Percentiles rank a stretch among this genome's conserved stretches.
These are phyloP conservation scores for Caryopteris hybrid DNA, from an alignment of 305 asterid species.

Conservation along the genomic window DNA sequence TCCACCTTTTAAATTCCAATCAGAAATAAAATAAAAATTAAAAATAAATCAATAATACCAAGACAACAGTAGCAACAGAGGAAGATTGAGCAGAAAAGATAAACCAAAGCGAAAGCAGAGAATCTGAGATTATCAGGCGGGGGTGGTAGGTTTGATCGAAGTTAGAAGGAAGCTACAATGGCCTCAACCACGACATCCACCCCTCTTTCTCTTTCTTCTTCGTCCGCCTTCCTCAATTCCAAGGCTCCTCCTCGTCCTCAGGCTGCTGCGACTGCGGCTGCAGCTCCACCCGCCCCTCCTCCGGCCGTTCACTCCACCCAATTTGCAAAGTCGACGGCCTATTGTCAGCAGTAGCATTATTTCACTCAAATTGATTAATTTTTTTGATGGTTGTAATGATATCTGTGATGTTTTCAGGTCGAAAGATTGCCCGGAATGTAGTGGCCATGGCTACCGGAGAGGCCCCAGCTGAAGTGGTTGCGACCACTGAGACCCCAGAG, in stretches of 20 bases:
- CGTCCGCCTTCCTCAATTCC: constrained; percentile 41
- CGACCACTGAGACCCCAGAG: constrained; percentile 50
- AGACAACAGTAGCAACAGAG: background rate
- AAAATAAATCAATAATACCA: background rate
- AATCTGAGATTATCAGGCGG: background rate
- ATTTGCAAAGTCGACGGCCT: constrained; percentile 38
- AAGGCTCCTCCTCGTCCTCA: constrained; percentile 44
- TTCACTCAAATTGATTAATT: background rate
- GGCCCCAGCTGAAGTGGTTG: constrained; percentile 53
- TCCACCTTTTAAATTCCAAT: background rate
- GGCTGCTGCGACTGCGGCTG: constrained; percentile 11
- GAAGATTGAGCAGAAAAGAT: background rate
- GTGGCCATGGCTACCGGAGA: constrained; percentile 70
- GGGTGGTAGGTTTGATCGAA: background rate
- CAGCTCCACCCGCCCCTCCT: constrained; percentile 20
- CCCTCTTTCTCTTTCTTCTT: constrained; percentile 53
- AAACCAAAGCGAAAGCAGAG: background rate
- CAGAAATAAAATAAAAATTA: background rate
- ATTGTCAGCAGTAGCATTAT: constrained; percentile 24
- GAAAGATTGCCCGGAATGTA: constrained; percentile 48
- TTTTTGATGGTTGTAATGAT: background rate
- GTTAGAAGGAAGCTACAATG: constrained; percentile 18
- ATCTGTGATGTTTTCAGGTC: constrained; percentile 26
- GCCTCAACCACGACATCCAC: constrained; percentile 45
- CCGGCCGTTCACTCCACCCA: constrained; percentile 16